Evolutionary conservation across 306 rosid species (phyloP).

Genomic region (Hylodesmum podocarpum): DNA sequence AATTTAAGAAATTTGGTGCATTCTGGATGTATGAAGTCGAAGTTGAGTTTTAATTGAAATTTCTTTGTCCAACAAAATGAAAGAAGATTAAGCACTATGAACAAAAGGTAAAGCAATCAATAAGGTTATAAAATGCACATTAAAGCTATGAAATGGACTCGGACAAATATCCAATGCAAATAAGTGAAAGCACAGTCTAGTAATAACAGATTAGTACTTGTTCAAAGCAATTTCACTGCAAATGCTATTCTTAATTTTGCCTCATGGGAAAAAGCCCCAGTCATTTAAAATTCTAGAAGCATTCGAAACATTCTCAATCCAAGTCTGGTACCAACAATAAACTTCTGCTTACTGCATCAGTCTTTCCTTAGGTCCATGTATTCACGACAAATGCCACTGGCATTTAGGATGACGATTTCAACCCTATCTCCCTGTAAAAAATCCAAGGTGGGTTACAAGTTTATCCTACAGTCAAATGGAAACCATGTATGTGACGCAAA

Average conservation of each 20-base stretch:
- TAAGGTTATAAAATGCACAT: not conserved
- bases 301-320: constrained; percentile 35
- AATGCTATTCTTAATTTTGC: constrained; percentile 24
- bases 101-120: not conserved
- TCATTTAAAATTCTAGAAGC: not conserved
- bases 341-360: constrained; percentile 35
- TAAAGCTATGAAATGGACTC: not conserved
- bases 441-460: constrained; percentile 4
- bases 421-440: constrained; percentile 76
- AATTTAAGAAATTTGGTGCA: not conserved
- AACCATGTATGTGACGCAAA: constrained; percentile 7
- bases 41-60: not conserved
- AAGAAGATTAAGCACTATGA: not conserved
- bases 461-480: not conserved
- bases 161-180: constrained; percentile 1
- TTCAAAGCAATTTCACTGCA: constrained; percentile 24
- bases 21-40: not conserved
- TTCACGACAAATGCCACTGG: constrained; percentile 59
- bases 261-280: not conserved
- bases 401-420: constrained; percentile 72
- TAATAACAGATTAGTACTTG: not conserved
- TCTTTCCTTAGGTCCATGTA: constrained; percentile 81
- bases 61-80: not conserved
- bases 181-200: not conserved
- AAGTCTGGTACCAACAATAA: constrained; percentile 15